Conservation (phyloP, 768 basidiomycete genomes). For the Auricularia auricula-judae region DNA sequence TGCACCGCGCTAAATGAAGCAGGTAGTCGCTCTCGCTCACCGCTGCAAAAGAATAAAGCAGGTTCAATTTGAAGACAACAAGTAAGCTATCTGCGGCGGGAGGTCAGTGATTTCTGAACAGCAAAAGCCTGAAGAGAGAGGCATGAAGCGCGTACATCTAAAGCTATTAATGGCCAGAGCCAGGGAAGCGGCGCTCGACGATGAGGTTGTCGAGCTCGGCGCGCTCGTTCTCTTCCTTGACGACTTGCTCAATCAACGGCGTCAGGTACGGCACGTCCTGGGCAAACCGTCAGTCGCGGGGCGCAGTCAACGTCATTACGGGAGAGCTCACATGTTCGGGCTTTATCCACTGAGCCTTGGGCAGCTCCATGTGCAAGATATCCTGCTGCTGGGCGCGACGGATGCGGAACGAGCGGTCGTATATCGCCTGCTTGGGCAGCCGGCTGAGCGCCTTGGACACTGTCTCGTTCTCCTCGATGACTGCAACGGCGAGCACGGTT, state of each 20-base stretch:
- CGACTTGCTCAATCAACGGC: conserved; percentile 62
- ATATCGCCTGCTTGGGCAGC: conserved; percentile 65
- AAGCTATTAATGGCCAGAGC: not conserved
- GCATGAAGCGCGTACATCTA: too few relatives aligned
- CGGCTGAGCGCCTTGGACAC: conserved; percentile 64
- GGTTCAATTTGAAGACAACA: too few relatives aligned
- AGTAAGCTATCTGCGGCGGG: too few relatives aligned
- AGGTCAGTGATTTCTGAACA: too few relatives aligned
- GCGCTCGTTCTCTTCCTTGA: conserved; percentile 69
- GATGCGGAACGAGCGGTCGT: conserved; percentile 86
- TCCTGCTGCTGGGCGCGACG: conserved; percentile 74
- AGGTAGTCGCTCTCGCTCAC: too few relatives aligned
- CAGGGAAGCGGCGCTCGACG: conserved; percentile 27
- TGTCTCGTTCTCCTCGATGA: not conserved
- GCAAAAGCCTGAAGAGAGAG: too few relatives aligned
- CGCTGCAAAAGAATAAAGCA: too few relatives aligned
- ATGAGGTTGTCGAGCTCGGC: conserved; percentile 67
- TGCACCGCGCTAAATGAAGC: too few relatives aligned
- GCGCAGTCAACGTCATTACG: too few relatives aligned
- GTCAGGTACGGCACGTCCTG: conserved; percentile 88
- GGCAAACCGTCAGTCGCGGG: not conserved
- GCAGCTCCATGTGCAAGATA: conserved; percentile 66
- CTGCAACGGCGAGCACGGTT: not conserved
- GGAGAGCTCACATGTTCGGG: conserved; percentile 53
- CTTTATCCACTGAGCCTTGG: conserved; percentile 72